phyloP scores from a whole-genome alignment of 495 filamentous ascomycete species.

The Aspergillus saccharolyticus region DNA sequence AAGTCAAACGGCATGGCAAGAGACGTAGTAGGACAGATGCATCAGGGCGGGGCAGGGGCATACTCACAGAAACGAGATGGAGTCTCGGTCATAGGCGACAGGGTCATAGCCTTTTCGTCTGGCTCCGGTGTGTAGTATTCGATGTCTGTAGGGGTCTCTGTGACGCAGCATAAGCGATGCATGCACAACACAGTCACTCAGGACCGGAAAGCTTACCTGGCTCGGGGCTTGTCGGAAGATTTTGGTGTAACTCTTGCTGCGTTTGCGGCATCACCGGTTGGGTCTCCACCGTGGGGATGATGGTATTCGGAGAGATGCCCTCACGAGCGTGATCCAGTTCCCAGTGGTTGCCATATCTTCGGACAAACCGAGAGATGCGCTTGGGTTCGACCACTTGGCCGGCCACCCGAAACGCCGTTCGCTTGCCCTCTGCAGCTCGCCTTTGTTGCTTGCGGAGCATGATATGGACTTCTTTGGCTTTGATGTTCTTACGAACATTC shows the following conservation, averaged over 20 bases:
- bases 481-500: conserved; percentile 43
- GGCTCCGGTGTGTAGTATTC: conserved; percentile 39
- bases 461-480: conserved; percentile 39
- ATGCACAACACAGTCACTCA: neutral
- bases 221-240: conserved; percentile 27
- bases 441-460: conserved; percentile 43
- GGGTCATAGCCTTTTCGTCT: conserved; percentile 28
- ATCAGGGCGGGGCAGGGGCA: conserved; percentile 9
- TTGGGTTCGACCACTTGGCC: conserved; percentile 37
- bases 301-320: conserved; percentile 10
- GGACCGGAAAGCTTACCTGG: conserved; percentile 23
- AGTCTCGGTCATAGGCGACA: conserved; percentile 32
- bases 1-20: neutral
- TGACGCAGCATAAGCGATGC: conserved; percentile 3
- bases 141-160: conserved; percentile 43
- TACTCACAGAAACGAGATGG: conserved; percentile 27
- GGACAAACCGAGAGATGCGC: conserved; percentile 36
- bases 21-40: neutral
- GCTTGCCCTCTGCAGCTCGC: conserved; percentile 39
- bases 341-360: conserved; percentile 29
- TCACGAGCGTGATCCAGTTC: conserved; percentile 20
- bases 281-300: neutral
- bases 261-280: neutral
- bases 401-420: conserved; percentile 37
- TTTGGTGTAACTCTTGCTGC: conserved; percentile 1